phyloP scores from a whole-genome alignment of 2,329 filamentous ascomycete species.

The Nemania sp. region DNA sequence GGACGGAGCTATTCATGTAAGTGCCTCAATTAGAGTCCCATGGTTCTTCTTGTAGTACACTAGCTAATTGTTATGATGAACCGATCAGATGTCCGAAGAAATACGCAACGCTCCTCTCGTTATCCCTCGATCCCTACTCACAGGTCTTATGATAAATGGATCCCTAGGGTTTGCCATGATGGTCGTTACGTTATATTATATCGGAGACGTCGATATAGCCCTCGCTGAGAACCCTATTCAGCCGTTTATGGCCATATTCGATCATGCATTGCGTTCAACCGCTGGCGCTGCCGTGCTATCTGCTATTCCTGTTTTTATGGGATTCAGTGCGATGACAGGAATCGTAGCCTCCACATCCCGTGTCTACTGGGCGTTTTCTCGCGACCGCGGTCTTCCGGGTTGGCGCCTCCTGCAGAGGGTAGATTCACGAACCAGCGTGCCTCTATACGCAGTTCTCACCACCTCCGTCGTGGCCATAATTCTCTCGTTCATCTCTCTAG shows the following conservation, averaged over 20 bases:
- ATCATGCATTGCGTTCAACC: slow-evolving; percentile 60
- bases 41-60: background rate
- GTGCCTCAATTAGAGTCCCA: background rate
- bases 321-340: slow-evolving; percentile 62
- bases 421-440: slow-evolving; percentile 36
- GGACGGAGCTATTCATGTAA: slow-evolving; percentile 51
- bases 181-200: slow-evolving; percentile 65
- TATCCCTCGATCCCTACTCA: slow-evolving; percentile 63
- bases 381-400: slow-evolving; percentile 38
- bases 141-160: slow-evolving; percentile 62
- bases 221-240: slow-evolving; percentile 60
- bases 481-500: slow-evolving; percentile 39
- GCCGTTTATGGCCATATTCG: slow-evolving; percentile 70
- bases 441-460: slow-evolving; percentile 32
- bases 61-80: background rate
- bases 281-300: slow-evolving; percentile 63
- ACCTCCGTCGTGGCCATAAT: slow-evolving; percentile 26
- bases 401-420: slow-evolving; percentile 33
- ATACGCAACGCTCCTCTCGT: slow-evolving; percentile 60
- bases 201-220: slow-evolving; percentile 61
- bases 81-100: slow-evolving; percentile 57
- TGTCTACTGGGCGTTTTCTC: slow-evolving; percentile 64
- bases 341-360: slow-evolving; percentile 69
- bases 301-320: slow-evolving; percentile 60
- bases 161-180: slow-evolving; percentile 65